Base-by-base conservation (phyloP, 768 basidiomycete species). In the Lyophyllum semitale region DNA sequence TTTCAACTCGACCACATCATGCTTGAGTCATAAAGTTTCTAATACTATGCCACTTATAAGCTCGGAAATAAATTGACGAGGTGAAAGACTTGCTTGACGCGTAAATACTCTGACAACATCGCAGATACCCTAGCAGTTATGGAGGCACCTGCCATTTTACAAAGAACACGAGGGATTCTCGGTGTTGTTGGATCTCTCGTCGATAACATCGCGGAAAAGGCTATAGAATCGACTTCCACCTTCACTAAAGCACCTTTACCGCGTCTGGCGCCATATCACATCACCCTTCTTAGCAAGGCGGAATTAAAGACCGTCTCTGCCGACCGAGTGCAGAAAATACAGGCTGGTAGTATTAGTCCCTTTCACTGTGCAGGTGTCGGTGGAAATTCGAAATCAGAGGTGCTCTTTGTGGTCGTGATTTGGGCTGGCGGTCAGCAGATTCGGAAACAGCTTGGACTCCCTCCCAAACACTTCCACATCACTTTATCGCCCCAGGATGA, bases 381-480 rank as follows among this genome's bases (percentile, higher is more conserved):
- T 11, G 75, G 75, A n/a, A 69, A 66, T 42, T 46, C 55, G 1
- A 47, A 56, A 8, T 29, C 55, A n/a, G 68, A 66, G 1, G 69
- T 76, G n/a, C 73, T 66, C 58, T 84, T 79, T 61, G 72, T 80
- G 17, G 76, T 82, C 8, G 67, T 84, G n/a, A 68, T 84, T 2
- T 84, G 83, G 81, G 79, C 80, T 25, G 74, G 75, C 11, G 83
- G 80, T 6, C 81, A 84, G 57, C 70, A 72, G 20, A 63, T 80
- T 29, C 77, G 83, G 3, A 83, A 78, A 61, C 70, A 71, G 33
- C 67, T 79, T 11, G 79, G 80, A 2, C 71, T 84, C 7, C 71
- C 76, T 18, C 75, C 78, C 3, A 81, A 79, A 63, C 71, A 82
- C n/a, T 84, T 85, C 59, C 79, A 84, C 62, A 77, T 84, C 61